These are phyloP conservation scores for Yarrowia sp. DNA, from an alignment of 805 yeast genomes.

Conservation along the genomic window DNA sequence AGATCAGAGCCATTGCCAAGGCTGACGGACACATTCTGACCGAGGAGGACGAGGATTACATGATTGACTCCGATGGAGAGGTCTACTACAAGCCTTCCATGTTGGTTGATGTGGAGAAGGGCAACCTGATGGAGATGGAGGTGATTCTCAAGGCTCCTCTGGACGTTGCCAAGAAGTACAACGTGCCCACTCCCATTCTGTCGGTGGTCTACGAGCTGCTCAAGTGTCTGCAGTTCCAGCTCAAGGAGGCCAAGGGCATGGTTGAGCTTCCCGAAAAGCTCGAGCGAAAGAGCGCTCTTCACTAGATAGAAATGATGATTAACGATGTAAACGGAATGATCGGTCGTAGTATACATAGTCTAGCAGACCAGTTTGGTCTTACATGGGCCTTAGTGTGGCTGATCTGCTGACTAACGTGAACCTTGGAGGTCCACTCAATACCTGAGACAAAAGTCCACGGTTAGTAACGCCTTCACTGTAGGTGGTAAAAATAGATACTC, in stretches of 20 bases:
- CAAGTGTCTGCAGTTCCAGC: conserved; percentile 64
- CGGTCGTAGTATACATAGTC: no score
- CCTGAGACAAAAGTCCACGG: no score
- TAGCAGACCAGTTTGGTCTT: no score
- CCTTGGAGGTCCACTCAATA: neutral
- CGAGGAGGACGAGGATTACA: conserved; percentile 57
- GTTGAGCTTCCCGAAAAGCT: conserved; percentile 53
- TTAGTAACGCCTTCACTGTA: no score
- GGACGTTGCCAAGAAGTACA: conserved; percentile 56
- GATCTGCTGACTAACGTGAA: neutral
- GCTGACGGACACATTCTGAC: conserved; percentile 52
- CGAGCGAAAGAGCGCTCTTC: conserved; percentile 38
- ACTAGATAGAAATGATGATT: conserved; percentile 10
- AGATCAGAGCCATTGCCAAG: conserved; percentile 68
- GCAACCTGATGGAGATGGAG: conserved; percentile 74
- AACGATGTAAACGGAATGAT: neutral
- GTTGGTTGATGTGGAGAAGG: conserved; percentile 70
- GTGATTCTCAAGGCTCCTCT: conserved; percentile 73
- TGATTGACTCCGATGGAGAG: conserved; percentile 66
- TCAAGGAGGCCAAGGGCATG: conserved; percentile 64
- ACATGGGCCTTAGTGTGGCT: conserved; percentile 1
- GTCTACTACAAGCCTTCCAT: conserved; percentile 72
- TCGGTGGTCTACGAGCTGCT: conserved; percentile 64
- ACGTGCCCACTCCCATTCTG: conserved; percentile 65
- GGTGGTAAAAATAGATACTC: neutral